Conservation (phyloP, 2,329 filamentous ascomycete genomes). For the Thielaviopsis ethacetica region DNA sequence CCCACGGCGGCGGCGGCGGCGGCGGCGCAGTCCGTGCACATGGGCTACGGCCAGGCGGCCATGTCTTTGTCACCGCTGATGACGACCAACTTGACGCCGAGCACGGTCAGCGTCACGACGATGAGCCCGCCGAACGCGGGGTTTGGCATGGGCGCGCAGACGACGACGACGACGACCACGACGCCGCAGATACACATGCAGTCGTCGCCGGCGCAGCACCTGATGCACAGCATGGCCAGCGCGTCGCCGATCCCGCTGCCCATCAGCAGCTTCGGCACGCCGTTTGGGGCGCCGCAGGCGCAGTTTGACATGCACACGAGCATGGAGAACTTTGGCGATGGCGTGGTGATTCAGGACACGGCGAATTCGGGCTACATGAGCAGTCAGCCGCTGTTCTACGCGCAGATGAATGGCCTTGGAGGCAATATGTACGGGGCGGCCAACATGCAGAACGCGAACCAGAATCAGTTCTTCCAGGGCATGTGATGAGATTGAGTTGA, state of each 20-base stretch:
- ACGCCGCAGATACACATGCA: neutral
- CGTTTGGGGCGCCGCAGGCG: neutral
- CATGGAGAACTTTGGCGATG: neutral
- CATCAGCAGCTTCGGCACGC: neutral
- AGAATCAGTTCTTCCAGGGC: neutral
- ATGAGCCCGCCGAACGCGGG: neutral
- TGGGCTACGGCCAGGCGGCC: neutral
- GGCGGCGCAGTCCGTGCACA: neutral
- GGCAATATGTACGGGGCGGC: neutral
- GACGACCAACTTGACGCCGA: neutral
- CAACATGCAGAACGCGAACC: neutral
- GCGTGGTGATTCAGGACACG: neutral
- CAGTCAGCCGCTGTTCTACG: neutral
- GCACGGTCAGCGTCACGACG: neutral
- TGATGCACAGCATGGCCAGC: neutral
- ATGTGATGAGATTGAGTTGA: neutral
- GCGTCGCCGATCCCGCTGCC: neutral
- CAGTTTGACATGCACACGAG: neutral
- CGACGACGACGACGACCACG: neutral
- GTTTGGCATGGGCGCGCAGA: neutral
- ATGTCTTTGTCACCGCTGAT: neutral
- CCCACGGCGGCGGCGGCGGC: too few species aligned
- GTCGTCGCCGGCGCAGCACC: constrained; percentile 3
- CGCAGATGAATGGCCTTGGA: neutral
- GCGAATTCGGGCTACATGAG: neutral